Evolutionary conservation across 139 green algal species (phyloP), one percentile per base, ranked within the genome.

Genomic region (Astrephomene gubernaculifera): DNA sequence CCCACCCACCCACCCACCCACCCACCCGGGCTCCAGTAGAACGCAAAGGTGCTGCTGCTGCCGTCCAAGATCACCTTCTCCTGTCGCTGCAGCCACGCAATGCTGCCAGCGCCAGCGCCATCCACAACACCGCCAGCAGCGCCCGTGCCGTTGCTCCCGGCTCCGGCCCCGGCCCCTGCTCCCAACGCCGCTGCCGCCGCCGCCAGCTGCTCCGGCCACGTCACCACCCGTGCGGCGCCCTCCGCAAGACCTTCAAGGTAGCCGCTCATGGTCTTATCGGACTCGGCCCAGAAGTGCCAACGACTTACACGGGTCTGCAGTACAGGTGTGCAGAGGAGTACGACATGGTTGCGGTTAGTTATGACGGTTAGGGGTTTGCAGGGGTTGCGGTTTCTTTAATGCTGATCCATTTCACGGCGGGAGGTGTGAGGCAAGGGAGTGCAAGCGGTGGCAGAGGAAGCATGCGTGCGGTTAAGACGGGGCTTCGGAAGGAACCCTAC

Each of bases 31-130:
- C 60, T 85, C 88, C 82, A 90, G 63, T 90, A 90, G 61, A 86
- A 87, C 19, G 85, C 82, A 74, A 89, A 87, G 35, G 85, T 87
- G 52, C 70, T 83, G n/a, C 71, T 67, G 29, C 80, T 90, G 22
- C 67, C 86, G 36, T 90, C 82, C 44, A 90, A n/a, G 12, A 88
- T 43, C 8, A 90, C 60, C 78, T 85, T 78, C 35, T 70, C 45
- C 61, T 78, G 79, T 19, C 61, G 12, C 39, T 8, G 24, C 25
- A 74, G 29, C 79, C 79, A 86, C 21, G 24, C 27, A 5, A n/a
- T 3, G 10, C 33, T 7, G 10, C 79, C 52, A 3, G 8, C 33
- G 1, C 22, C 64, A 12, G 2, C 25, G 19, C 21, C 73, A 45
- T 33, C 36, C 3, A 7, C n/a, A 0, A 2, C 43, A 21, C 44